phyloP scores from a whole-genome alignment of 2,329 filamentous ascomycete genomes.

The Claviceps paspali region DNA sequence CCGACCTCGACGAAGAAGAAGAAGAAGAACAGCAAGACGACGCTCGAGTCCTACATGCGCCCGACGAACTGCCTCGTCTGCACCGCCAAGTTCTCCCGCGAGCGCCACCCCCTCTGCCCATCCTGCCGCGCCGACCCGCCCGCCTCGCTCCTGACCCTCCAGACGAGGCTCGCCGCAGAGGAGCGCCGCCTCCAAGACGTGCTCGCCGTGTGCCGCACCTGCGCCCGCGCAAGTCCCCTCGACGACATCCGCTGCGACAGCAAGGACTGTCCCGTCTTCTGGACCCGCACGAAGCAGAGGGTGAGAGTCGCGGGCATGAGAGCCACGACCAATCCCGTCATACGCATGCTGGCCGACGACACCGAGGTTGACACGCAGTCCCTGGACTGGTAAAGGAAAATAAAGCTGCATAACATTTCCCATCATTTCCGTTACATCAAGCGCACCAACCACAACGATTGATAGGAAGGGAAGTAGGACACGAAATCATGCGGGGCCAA shows the following conservation, averaged over 20 bases:
- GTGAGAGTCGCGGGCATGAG: constrained; percentile 29
- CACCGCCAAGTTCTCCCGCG: constrained; percentile 14
- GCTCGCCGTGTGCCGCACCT: constrained; percentile 61
- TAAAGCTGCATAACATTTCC: too few relatives aligned
- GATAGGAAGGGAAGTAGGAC: too few relatives aligned
- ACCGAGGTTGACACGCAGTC: constrained; percentile 11
- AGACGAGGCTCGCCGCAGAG: constrained; percentile 42
- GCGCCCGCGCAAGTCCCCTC: constrained; percentile 53
- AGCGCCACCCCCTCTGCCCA: constrained; percentile 35
- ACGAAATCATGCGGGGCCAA: too few relatives aligned
- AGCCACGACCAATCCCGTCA: constrained; percentile 16
- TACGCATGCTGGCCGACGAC: constrained; percentile 16
- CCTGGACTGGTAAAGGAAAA: constrained; percentile 22
- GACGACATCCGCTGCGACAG: constrained; percentile 82
- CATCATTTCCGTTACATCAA: too few relatives aligned
- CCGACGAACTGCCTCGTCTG: constrained; percentile 69
- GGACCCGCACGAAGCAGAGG: constrained; percentile 52
- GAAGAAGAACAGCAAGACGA: too few relatives aligned
- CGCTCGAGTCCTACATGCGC: constrained; percentile 88
- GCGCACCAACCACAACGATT: too few relatives aligned
- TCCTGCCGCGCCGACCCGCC: constrained; percentile 39
- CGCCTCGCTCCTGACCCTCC: constrained; percentile 47
- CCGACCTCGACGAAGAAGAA: constrained; percentile 32
- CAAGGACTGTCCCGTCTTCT: constrained; percentile 86
- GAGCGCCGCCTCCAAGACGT: constrained; percentile 52